These are phyloP conservation scores for Tubosaeta sp. DNA, from an alignment of 768 basidiomycete genomes.

Conservation along the genomic window DNA sequence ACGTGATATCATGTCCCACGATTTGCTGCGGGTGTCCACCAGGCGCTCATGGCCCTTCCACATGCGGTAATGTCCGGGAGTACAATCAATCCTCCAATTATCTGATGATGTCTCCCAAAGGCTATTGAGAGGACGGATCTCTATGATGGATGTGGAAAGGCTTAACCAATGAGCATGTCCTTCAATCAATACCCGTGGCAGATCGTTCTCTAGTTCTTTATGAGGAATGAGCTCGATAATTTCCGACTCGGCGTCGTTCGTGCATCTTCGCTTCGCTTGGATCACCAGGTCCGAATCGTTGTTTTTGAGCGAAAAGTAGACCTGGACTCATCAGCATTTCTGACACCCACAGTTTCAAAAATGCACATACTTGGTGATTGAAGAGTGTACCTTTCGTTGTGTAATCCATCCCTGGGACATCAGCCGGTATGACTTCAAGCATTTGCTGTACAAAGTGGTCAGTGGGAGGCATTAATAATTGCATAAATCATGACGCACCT, in stretches of 20 bases:
- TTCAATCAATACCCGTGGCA: not conserved
- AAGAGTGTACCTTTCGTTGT: not conserved
- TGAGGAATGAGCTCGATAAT: conserved; percentile 19
- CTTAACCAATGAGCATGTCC: conserved; percentile 28
- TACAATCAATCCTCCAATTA: conserved; percentile 20
- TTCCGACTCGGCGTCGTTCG: not conserved
- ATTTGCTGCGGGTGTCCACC: conserved; percentile 23
- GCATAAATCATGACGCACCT: too few relatives aligned
- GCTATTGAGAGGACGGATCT: conserved; percentile 20
- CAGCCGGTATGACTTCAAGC: not conserved
- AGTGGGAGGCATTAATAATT: not conserved
- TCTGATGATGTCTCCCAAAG: conserved; percentile 14
- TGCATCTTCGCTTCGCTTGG: conserved; percentile 1
- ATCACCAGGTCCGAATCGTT: conserved; percentile 11
- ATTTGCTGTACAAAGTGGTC: not conserved
- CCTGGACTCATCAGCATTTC: not conserved
- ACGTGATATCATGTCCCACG: conserved; percentile 18
- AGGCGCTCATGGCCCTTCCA: conserved; percentile 6
- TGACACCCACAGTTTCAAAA: not conserved
- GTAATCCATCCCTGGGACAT: not conserved
- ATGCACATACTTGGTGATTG: not conserved
- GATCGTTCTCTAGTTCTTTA: conserved; percentile 13
- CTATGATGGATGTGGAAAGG: conserved; percentile 16
- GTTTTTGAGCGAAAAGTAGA: conserved; percentile 20
- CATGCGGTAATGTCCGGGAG: conserved; percentile 1